phyloP scores from a whole-genome alignment of 2,329 filamentous ascomycete genomes.

The Lecanosticta acicola region DNA sequence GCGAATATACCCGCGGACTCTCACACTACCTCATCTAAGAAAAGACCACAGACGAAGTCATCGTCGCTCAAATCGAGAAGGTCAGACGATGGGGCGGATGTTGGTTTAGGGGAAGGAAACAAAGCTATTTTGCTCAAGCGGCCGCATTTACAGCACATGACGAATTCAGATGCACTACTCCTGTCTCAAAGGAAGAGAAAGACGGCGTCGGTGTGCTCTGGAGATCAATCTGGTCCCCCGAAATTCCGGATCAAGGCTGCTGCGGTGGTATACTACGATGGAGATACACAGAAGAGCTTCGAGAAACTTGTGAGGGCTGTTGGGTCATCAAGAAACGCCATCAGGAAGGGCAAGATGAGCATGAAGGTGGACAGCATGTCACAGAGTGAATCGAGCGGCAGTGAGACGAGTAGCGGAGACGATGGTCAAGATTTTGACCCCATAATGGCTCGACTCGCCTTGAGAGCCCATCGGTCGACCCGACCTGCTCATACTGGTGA shows the following conservation, averaged over 20 bases:
- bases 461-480: constrained; percentile 20
- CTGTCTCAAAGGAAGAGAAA: constrained; percentile 39
- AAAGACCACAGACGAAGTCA: constrained; percentile 14
- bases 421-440: constrained; percentile 31
- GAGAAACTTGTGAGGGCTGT: constrained; percentile 78
- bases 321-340: constrained; percentile 70
- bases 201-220: constrained; percentile 38
- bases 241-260: constrained; percentile 67
- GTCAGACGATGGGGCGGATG: constrained; percentile 5
- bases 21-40: not conserved
- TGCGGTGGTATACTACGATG: constrained; percentile 89
- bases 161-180: constrained; percentile 25
- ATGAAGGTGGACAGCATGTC: constrained; percentile 57
- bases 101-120: not conserved
- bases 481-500: constrained; percentile 9
- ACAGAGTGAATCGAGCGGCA: constrained; percentile 31
- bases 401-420: constrained; percentile 32
- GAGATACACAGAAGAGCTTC: constrained; percentile 75
- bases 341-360: constrained; percentile 84
- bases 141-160: constrained; percentile 24
- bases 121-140: constrained; percentile 10
- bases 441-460: constrained; percentile 31
- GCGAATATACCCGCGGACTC: constrained; percentile 18
- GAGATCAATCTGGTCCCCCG: constrained; percentile 37
- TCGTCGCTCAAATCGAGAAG: constrained; percentile 22